Base-by-base conservation (phyloP, 179 eudicot species). In the Heliamphora pulchella region DNA sequence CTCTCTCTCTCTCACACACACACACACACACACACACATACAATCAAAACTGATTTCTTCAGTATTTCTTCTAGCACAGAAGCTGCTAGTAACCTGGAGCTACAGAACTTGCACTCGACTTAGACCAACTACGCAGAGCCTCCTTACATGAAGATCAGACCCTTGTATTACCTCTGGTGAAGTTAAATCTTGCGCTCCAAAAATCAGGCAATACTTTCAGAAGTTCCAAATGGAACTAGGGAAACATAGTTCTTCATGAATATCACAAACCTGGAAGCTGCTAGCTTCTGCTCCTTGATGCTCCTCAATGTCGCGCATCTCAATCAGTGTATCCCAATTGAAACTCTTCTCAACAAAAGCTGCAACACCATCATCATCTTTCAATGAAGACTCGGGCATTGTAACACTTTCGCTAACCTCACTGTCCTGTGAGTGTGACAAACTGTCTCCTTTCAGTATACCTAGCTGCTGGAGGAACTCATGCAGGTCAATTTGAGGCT, bases 401-500 rank as follows among this genome's bases (percentile, higher is more conserved):
- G 54, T 47, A 54, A 65, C 20, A 41, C 78, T 78, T 7, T 69
- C 74, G 7, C 78, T 44, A 1, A 18, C 68, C 4, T 76, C 64
- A 11, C 76, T 70, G 20, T 71, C 74, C 22, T 20, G 22, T 20
- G 22, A 20, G 61, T 71, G 50, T 47, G 77, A 11, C 4, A 64
- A 73, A 14, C 80, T 84, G 2, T 86, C 89, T 22, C 86, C 86
- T 62, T 87, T 86, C 64, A 95, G 58, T 15, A 95, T 87, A 4
- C 98, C 98, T 58, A 95, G 69, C 70, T 95, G 96, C 78, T 95
- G 91, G 15, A 95, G 87, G 72, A 95, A 95, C 85, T 95, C 98
- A 46, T 87, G 86, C 77, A 95, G 87, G 80, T 95, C 98, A 81
- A 93, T 86, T 83, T 95, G 98, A 68, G 98, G 96, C 84, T 90